Evolutionary conservation across 805 yeast genomes (phyloP), one percentile per base, ranked within the genome.

Genomic region (Wickerhamomyces chaumierensis): DNA sequence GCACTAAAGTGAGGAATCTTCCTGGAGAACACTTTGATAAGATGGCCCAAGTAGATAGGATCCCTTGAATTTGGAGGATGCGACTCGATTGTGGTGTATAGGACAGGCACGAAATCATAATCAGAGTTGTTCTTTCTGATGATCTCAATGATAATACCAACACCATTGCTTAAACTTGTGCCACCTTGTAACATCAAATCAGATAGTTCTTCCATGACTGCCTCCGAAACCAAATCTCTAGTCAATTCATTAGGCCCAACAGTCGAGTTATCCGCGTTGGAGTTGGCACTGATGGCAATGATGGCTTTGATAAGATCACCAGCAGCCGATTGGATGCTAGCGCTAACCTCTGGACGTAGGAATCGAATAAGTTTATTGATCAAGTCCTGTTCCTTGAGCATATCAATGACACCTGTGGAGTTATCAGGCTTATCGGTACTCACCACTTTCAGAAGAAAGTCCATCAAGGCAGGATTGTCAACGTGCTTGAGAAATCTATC

Each of bases 231-330:
- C 25, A 92, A 67, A 57, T 90, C 90, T 46, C 98, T 71, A 3
- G 96, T 86, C 31, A 92, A 67, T 55, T 86, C 96, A 55, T 92
- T 92, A 2, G 98, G 97, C 2, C 98, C 98, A 39, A 92, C 84
- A 9, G 94, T 83, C 2, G 95, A 82, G 34, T 86, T 82, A 42
- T 86, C 86, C 35, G 85, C 83, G 42, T 83, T 85, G 7, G 83
- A 87, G 53, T 90, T 92, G 7, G 96, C 95, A 33, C 96, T 85
- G 25, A 92, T 84, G 3, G 96, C 81, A 28, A 92, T 82, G 51
- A 92, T 77, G 0, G 97, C 96, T 56, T 92, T 92, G 38, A 92
- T 65, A 54, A 92, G 92, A 55, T 92, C 98, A 18, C 95, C 94
- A 1, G 95, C 94, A 0, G 97, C 94, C 15, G 92, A 78, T 57